A percentile compares a stretch with the other conserved stretches of the same genome.
Conservation (phyloP, 495 filamentous ascomycete genomes). For the Hypoxylon trugodes region DNA sequence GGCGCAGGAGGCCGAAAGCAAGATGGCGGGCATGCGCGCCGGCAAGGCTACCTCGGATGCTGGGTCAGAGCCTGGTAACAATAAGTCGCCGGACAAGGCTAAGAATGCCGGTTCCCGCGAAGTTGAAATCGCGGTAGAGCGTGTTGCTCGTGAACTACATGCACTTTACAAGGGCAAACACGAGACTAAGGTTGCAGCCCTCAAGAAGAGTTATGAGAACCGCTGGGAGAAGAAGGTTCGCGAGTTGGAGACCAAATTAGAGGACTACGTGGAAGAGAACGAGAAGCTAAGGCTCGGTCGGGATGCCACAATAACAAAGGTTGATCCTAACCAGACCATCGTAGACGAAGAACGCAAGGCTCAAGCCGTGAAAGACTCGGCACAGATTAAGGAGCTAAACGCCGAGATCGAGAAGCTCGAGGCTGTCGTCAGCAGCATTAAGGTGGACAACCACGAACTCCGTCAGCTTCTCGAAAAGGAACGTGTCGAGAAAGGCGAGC, state of each 20-base stretch:
- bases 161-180: slow-evolving; percentile 96
- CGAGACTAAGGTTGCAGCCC: slow-evolving; percentile 88
- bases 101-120: slow-evolving; percentile 50
- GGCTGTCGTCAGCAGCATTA: slow-evolving; percentile 70
- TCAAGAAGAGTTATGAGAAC: slow-evolving; percentile 94
- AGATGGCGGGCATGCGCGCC: slow-evolving; percentile 71
- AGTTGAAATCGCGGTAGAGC: slow-evolving; percentile 89
- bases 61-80: slow-evolving; percentile 22
- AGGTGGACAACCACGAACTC: slow-evolving; percentile 70
- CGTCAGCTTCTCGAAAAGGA: slow-evolving; percentile 74
- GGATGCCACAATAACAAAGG: slow-evolving; percentile 70
- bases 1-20: slow-evolving; percentile 75
- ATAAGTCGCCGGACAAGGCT: slow-evolving; percentile 43
- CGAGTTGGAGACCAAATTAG: slow-evolving; percentile 75
- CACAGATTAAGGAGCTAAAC: slow-evolving; percentile 65
- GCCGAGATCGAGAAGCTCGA: slow-evolving; percentile 75
- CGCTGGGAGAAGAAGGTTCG: slow-evolving; percentile 86
- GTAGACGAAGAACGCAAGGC: slow-evolving; percentile 58
- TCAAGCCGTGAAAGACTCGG: slow-evolving; percentile 59
- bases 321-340: slow-evolving; percentile 58
- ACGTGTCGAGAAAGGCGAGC: slow-evolving; percentile 89
- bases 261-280: slow-evolving; percentile 72
- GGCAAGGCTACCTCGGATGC: slow-evolving; percentile 54
- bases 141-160: slow-evolving; percentile 88
- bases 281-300: slow-evolving; percentile 72